A percentile compares a stretch with the other conserved stretches of the same genome.
These are phyloP conservation scores for Strobilomyces confusus DNA, from an alignment of 768 basidiomycete species.

Conservation along the genomic window DNA sequence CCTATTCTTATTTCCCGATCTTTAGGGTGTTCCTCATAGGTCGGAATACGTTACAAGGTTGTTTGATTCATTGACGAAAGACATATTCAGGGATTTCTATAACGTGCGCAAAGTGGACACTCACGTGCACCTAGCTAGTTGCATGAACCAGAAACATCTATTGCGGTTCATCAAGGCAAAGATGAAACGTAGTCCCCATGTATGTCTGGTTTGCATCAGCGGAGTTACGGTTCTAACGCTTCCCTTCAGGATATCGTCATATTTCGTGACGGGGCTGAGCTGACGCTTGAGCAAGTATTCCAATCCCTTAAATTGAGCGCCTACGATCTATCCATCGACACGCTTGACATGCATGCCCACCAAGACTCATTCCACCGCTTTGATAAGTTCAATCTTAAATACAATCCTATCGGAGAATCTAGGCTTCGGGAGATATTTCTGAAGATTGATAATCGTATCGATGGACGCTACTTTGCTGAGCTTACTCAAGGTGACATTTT, in stretches of 20 bases:
- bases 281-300: slow-evolving; percentile 93
- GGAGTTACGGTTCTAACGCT: neutral
- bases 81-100: slow-evolving; percentile 82
- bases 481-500: slow-evolving; percentile 70
- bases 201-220: slow-evolving; percentile 30
- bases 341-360: slow-evolving; percentile 99
- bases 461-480: slow-evolving; percentile 92
- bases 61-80: slow-evolving; percentile 1
- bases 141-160: slow-evolving; percentile 99
- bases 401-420: slow-evolving; percentile 95
- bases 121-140: slow-evolving; percentile 96
- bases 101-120: slow-evolving; percentile 98
- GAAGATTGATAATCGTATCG: slow-evolving; percentile 94
- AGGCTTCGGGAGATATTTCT: slow-evolving; percentile 94
- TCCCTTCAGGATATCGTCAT: slow-evolving; percentile 83
- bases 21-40: slow-evolving; percentile 33
- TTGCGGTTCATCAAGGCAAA: slow-evolving; percentile 98
- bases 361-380: slow-evolving; percentile 98
- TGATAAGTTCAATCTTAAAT: slow-evolving; percentile 97
- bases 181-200: slow-evolving; percentile 85
- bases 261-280: slow-evolving; percentile 84
- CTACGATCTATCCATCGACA: slow-evolving; percentile 98
- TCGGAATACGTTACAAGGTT: neutral
- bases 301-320: slow-evolving; percentile 91
- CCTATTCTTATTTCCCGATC: slow-evolving; percentile 1